phyloP scores from a whole-genome alignment of 805 yeast genomes.

The Candida ortonii region DNA sequence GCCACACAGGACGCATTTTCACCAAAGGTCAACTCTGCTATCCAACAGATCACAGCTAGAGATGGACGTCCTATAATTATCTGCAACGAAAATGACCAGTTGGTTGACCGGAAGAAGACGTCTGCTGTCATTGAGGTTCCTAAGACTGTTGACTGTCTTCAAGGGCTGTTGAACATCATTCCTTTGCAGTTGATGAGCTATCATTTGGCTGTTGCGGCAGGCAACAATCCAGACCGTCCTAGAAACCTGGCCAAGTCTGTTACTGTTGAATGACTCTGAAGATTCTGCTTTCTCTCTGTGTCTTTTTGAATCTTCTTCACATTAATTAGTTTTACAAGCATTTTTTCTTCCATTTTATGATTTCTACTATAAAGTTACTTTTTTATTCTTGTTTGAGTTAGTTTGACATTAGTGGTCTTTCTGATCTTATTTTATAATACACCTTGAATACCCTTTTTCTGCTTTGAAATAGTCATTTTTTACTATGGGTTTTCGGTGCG shows the following conservation, averaged over 20 bases:
- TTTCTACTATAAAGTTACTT: too few relatives aligned
- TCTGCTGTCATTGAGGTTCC: slow-evolving; percentile 86
- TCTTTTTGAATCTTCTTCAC: too few relatives aligned
- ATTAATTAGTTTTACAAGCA: too few relatives aligned
- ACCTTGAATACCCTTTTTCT: slow-evolving; percentile 1
- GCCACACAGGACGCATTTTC: slow-evolving; percentile 95
- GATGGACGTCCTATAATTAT: slow-evolving; percentile 94
- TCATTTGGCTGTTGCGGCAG: slow-evolving; percentile 93
- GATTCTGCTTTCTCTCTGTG: too few relatives aligned
- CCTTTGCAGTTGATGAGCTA: slow-evolving; percentile 95
- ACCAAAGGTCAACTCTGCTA: slow-evolving; percentile 93
- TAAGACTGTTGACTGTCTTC: slow-evolving; percentile 93
- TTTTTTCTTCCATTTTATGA: too few relatives aligned
- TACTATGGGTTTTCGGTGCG: slow-evolving; percentile 1
- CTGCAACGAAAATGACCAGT: slow-evolving; percentile 77
- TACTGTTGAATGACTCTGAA: slow-evolving; percentile 71
- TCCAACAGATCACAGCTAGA: slow-evolving; percentile 96
- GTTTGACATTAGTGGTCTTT: too few relatives aligned
- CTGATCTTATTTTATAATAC: too few relatives aligned
- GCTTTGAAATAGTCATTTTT: not conserved
- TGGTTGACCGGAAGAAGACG: slow-evolving; percentile 52
- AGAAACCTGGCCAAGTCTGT: slow-evolving; percentile 98
- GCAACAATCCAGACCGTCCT: slow-evolving; percentile 97
- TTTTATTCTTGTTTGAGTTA: too few relatives aligned
- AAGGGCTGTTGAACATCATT: slow-evolving; percentile 90